Conservation (phyloP, 2,329 filamentous ascomycete species). For the Diaporthe citriasiana region DNA sequence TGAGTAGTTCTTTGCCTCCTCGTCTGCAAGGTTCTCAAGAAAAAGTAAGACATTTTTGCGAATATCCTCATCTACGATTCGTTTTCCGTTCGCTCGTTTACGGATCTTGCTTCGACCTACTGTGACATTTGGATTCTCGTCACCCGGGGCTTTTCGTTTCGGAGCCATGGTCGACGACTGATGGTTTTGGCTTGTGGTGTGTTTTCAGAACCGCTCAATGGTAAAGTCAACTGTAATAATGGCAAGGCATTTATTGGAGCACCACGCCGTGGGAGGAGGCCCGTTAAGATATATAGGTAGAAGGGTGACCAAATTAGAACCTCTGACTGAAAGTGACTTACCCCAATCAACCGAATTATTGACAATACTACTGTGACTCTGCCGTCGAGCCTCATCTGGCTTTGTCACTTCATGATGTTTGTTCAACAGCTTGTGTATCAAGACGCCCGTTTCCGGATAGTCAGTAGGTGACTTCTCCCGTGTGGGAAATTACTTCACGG, state of each 20-base stretch:
- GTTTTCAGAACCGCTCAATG: neutral
- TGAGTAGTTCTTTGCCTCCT: neutral
- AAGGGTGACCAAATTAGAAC: neutral
- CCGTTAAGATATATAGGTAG: neutral
- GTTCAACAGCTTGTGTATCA: neutral
- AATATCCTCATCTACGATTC: neutral
- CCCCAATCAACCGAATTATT: neutral
- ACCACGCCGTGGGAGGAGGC: neutral
- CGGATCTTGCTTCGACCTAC: neutral
- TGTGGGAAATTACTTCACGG: neutral
- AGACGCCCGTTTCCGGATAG: neutral
- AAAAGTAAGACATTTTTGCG: neutral
- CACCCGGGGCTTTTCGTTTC: neutral
- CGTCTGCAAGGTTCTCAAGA: neutral
- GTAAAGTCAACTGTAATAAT: neutral
- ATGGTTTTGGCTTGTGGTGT: neutral
- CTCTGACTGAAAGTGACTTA: neutral
- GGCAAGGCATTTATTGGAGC: rapidly evolving
- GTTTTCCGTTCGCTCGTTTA: neutral
- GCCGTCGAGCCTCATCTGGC: neutral
- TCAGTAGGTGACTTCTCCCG: neutral
- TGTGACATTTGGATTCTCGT: neutral
- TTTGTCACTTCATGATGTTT: conserved; percentile 3
- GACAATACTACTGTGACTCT: neutral
- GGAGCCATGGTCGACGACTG: neutral